These are phyloP conservation scores for Neurospora sp. DNA, from an alignment of 495 filamentous ascomycete genomes.

Conservation along the genomic window DNA sequence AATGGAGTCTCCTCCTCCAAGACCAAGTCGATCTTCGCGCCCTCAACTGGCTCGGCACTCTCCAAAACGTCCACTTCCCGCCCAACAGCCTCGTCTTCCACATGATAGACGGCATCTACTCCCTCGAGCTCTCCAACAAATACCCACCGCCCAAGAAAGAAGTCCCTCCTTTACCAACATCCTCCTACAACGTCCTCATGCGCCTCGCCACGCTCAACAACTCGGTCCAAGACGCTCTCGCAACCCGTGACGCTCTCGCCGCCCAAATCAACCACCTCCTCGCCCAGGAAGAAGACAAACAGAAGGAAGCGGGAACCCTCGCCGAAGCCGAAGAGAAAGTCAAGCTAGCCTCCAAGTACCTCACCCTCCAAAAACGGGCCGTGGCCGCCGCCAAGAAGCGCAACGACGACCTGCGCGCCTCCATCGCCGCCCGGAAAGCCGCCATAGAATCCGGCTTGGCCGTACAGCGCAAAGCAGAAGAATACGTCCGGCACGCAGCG, in stretches of 20 bases:
- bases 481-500: slow-evolving; percentile 44
- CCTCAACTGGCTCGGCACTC: slow-evolving; percentile 70
- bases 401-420: slow-evolving; percentile 51
- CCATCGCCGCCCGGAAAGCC: slow-evolving; percentile 52
- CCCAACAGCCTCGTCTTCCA: slow-evolving; percentile 81
- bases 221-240: slow-evolving; percentile 83
- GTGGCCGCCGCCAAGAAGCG: slow-evolving; percentile 50
- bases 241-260: slow-evolving; percentile 63
- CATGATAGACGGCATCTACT: slow-evolving; percentile 83
- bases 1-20: slow-evolving; percentile 61
- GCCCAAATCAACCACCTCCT: slow-evolving; percentile 69
- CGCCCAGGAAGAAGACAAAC: slow-evolving; percentile 33
- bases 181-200: slow-evolving; percentile 88
- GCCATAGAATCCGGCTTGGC: slow-evolving; percentile 55
- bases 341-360: slow-evolving; percentile 45
- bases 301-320: slow-evolving; percentile 19
- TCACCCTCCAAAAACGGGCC: slow-evolving; percentile 52
- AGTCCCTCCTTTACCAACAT: slow-evolving; percentile 40
- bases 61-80: slow-evolving; percentile 73
- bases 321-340: slow-evolving; percentile 56
- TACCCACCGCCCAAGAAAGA: slow-evolving; percentile 35
- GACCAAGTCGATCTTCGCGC: slow-evolving; percentile 57
- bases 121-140: slow-evolving; percentile 40
- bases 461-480: slow-evolving; percentile 45
- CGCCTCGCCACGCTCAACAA: slow-evolving; percentile 79